phyloP scores from a whole-genome alignment of 768 basidiomycete species.

The Lactarius hengduanensis region DNA sequence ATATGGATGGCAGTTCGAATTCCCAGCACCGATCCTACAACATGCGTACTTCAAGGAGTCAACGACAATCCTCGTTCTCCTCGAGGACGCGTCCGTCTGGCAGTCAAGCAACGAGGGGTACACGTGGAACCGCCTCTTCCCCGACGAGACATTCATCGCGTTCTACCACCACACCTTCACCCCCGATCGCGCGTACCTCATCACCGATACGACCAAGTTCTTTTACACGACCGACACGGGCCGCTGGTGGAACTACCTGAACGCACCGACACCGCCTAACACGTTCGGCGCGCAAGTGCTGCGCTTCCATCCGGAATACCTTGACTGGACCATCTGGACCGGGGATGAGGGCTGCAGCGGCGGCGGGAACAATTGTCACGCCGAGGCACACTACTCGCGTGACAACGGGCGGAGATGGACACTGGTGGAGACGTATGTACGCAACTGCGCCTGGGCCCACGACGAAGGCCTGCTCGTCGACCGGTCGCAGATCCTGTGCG shows the following conservation, averaged over 20 bases:
- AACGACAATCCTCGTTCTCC: conserved; percentile 79
- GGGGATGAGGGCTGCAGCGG: conserved; percentile 67
- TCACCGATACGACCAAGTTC: conserved; percentile 62
- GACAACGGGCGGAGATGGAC: conserved; percentile 80
- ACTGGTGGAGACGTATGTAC: conserved; percentile 79
- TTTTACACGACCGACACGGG: conserved; percentile 87
- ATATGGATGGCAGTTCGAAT: conserved; percentile 51
- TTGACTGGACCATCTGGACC: conserved; percentile 87
- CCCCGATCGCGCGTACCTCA: conserved; percentile 83
- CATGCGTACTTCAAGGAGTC: conserved; percentile 85
- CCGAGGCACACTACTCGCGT: conserved; percentile 68
- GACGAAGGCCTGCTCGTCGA: conserved; percentile 79
- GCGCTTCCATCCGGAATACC: conserved; percentile 77
- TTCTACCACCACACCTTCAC: conserved; percentile 86
- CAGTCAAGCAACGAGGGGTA: conserved; percentile 96
- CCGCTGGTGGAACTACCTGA: conserved; percentile 56
- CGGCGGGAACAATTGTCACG: conserved; percentile 56
- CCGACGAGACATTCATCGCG: conserved; percentile 65
- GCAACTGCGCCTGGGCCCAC: conserved; percentile 88
- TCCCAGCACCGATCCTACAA: conserved; percentile 63
- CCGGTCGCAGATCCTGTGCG: conserved; percentile 87
- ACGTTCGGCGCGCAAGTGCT: conserved; percentile 71
- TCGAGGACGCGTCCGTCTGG: conserved; percentile 79
- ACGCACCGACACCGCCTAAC: conserved; percentile 73
- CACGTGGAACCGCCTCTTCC: conserved; percentile 71